Evolutionary conservation across 1,139 yeast species (phyloP), one percentile per base, ranked within the genome.

Genomic region (Williopsis jadinii): DNA sequence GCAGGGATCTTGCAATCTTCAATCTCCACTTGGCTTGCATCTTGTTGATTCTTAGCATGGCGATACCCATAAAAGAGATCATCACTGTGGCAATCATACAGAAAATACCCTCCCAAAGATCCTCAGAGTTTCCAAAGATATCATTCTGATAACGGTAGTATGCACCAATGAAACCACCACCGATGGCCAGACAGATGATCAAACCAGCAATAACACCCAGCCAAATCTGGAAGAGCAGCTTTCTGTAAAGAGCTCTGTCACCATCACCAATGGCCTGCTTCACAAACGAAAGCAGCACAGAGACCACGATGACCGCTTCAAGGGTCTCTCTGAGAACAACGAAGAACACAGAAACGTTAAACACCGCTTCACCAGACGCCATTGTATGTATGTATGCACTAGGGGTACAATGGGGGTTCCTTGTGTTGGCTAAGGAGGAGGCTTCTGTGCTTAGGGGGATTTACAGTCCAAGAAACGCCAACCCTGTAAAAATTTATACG

Each of bases 51-150:
- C 96, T 70, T 51, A 88, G 70, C 70, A 88, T 75, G 11, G 95
- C 87, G 38, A 87, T 65, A 37, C 97, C 97, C 96, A 88, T 87
- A 40, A 84, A 66, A 5, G 95, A 82, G 57, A 88, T 88, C 67
- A 88, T 81, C 10, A 81, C 55, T 28, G 94, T 77, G 8, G 95
- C 88, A 47, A 87, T 65, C 46, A 88, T 69, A 53, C 94, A 85
- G 61, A 88, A 88, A 9, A 81, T 65, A 37, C 95, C 96, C 66
- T 88, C 97, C 97, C 97, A 88, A 37, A 87, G 61, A 54, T 94
- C 75, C 60, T 88, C 97, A 2, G 96, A 77, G 42, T 73, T 68
- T 24, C 90, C 78, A 83, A 95, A 86, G 46, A 84, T 74, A 64
- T 88, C 92, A 45, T 76, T 77, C 32, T 94, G 90, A 41, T 85